These are phyloP conservation scores for Malassezia restricta DNA, from an alignment of 1,284 basidiomycete species.

Conservation along the genomic window DNA sequence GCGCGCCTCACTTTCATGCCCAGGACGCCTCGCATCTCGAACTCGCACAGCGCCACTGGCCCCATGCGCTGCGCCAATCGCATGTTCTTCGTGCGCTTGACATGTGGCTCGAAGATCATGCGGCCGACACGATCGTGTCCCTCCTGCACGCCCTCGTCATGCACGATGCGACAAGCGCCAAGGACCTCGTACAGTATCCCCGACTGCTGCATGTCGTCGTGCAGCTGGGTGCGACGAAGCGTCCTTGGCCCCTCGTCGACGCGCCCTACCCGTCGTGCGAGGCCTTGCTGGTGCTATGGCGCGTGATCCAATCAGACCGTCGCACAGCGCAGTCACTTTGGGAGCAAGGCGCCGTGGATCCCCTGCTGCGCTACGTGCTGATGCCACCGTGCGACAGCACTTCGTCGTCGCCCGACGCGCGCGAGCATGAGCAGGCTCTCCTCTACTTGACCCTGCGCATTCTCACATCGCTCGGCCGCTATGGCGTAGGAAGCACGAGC, in stretches of 20 bases:
- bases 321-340: conserved; percentile 55
- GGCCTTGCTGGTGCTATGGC: conserved; percentile 56
- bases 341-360: conserved; percentile 53
- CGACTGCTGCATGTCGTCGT: conserved; percentile 3
- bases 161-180: neutral
- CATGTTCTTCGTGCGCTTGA: neutral
- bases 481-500: conserved; percentile 62
- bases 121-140: neutral
- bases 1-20: neutral
- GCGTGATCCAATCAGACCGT: conserved; percentile 58
- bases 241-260: conserved; percentile 1
- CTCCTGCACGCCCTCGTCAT: neutral
- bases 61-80: neutral
- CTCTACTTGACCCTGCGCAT: conserved; percentile 56
- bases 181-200: neutral
- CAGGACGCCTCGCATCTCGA: conserved; percentile 12
- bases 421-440: conserved; percentile 46
- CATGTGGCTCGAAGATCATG: neutral
- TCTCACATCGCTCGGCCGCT: conserved; percentile 59
- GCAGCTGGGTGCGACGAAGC: neutral
- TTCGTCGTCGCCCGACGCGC: neutral
- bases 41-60: conserved; percentile 13
- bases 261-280: conserved; percentile 14
- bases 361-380: conserved; percentile 63
- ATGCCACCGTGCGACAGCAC: conserved; percentile 49